A percentile compares a stretch with the other conserved stretches of the same genome.
Evolutionary conservation across 2,329 filamentous ascomycete species (phyloP).

Genomic region (Immersiporthe knoxdaviesiana): DNA sequence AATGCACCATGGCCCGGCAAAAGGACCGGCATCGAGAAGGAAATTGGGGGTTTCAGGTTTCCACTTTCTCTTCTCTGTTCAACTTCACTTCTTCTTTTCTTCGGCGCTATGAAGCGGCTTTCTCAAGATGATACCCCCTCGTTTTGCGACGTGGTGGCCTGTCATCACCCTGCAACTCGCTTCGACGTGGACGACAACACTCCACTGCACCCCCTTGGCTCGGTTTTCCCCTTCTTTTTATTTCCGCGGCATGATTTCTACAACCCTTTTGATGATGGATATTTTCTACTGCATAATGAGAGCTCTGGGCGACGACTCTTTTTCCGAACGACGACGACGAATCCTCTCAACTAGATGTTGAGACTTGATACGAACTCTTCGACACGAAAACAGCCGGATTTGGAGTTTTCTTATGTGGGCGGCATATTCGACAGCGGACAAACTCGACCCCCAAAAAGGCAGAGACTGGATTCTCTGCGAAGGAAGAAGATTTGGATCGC

Average conservation of each 20-base stretch:
- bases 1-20: conserved; percentile 58
- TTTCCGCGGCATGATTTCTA: conserved; percentile 53
- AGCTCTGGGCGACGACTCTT: conserved; percentile 43
- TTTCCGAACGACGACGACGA: conserved; percentile 39
- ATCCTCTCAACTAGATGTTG: conserved; percentile 31
- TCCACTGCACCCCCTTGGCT: conserved; percentile 38
- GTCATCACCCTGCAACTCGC: conserved; percentile 40
- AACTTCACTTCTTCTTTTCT: conserved; percentile 32
- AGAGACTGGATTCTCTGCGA: conserved; percentile 32
- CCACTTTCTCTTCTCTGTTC: conserved; percentile 35
- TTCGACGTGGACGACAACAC: conserved; percentile 40
- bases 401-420: conserved; percentile 21
- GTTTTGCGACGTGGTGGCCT: conserved; percentile 37
- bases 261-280: conserved; percentile 47
- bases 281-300: conserved; percentile 33
- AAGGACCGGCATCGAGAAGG: conserved; percentile 45
- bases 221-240: conserved; percentile 41
- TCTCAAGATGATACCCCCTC: conserved; percentile 44
- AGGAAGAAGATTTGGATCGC: conserved; percentile 22
- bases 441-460: conserved; percentile 11
- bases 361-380: conserved; percentile 29
- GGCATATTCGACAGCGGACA: conserved; percentile 31
- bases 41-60: conserved; percentile 38
- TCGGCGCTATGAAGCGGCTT: conserved; percentile 47
- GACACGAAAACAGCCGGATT: conserved; percentile 25